Evolutionary conservation across 371 early-diverging fungal species (phyloP), one percentile per base, ranked within the genome.

Genomic region (Mortierella sp.): DNA sequence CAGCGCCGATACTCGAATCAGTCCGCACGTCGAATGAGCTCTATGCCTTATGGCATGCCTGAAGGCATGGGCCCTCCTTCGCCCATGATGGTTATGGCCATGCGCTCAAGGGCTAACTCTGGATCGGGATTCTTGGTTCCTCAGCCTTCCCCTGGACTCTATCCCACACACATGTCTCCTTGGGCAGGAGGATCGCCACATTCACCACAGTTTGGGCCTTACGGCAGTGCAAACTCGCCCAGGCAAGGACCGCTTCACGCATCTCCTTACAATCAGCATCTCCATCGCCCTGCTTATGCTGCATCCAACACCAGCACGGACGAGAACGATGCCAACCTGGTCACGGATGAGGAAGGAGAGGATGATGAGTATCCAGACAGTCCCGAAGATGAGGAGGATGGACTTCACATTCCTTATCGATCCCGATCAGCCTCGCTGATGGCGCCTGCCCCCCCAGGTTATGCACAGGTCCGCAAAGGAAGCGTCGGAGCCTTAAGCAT

Each of bases 291-390:
- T 15, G n/a, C 52, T 7, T 76, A 76, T 49, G 64, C 78, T 4
- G 24, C 70, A 14, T 76, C 78, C 11, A 69, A 49, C 46, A 62
- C 78, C 4, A 64, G 61, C 52, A 76, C 70, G 24, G 78, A 76
- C 37, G 78, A 76, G 32, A 70, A 76, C 23, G 78, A 76, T 27
- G 78, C 70, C 34, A 70, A 76, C 49, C 19, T 76, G 50, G 58
- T 42, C 23, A 76, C 78, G 21, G 78, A 76, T 27, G 78, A 76
- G 0, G 78, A 76, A 31, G 78, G 78, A 14, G 78, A 76, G 48
- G 68, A 73, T 34, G 78, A 76, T 7, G 78, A 76, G 17, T 76
- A 76, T 27, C 78, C 78, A 0, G 78, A 76, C 50, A 65, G 57
- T 5, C 70, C 78, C 4, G 65, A 70, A 27, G 76, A 76, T 17